A percentile compares a stretch with the other conserved stretches of the same genome.
These are phyloP conservation scores for Cinnamomum micranthum DNA, from an alignment of 164 flowering plant species.

Conservation along the genomic window DNA sequence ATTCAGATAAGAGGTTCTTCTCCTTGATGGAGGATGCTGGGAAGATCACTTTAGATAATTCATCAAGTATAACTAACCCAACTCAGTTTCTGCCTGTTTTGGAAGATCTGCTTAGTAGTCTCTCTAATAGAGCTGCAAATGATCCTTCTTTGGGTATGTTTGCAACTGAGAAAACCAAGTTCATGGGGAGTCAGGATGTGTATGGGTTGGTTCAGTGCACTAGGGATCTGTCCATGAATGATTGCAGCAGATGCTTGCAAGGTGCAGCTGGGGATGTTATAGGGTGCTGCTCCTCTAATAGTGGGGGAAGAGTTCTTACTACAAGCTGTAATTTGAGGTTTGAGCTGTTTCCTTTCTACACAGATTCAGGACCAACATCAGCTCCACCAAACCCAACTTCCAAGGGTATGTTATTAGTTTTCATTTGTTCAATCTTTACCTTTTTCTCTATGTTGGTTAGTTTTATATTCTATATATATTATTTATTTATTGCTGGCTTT, in stretches of 20 bases:
- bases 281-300: neutral
- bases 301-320: conserved; percentile 16
- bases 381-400: neutral
- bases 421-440: too few species aligned
- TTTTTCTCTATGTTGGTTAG: too few species aligned
- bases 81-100: neutral
- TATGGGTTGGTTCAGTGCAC: conserved; percentile 39
- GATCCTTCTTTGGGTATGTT: neutral
- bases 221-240: conserved; percentile 17
- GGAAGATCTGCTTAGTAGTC: neutral
- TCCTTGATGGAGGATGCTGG: neutral
- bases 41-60: too few species aligned
- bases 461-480: too few species aligned
- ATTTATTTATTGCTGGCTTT: too few species aligned
- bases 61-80: neutral
- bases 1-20: conserved; percentile 13
- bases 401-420: too few species aligned
- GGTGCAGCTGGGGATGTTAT: neutral
- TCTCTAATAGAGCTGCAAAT: neutral
- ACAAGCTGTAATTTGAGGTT: conserved; percentile 24
- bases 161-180: neutral
- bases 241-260: conserved; percentile 25
- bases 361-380: neutral
- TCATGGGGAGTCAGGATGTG: conserved; percentile 1
- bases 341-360: conserved; percentile 15